Conservation (phyloP, 1,284 basidiomycete species). For the Cutaneotrichosporon mucoides region DNA sequence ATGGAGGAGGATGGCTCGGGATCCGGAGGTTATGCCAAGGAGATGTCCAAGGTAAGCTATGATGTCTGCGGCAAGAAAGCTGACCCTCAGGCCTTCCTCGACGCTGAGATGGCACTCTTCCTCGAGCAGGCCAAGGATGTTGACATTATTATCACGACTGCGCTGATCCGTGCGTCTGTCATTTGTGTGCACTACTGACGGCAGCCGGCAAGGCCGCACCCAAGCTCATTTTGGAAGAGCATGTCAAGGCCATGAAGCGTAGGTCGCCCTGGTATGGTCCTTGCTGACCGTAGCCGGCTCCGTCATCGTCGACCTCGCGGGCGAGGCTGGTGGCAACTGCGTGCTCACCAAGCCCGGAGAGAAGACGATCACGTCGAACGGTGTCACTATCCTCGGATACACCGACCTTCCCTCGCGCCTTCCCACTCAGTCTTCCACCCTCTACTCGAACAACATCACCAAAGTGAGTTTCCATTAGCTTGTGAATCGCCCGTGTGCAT, state of each 20-base stretch:
- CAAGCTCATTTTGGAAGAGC: constrained; percentile 70
- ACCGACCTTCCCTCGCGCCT: constrained; percentile 71
- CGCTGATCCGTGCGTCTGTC: constrained; percentile 50
- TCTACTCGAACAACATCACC: constrained; percentile 84
- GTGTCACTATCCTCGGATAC: constrained; percentile 71
- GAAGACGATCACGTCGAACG: constrained; percentile 58
- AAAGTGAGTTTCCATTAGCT: constrained; percentile 49
- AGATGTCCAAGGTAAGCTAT: constrained; percentile 69
- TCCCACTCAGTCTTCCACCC: constrained; percentile 76
- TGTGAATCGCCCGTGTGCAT: background rate
- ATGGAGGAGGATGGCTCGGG: constrained; percentile 74
- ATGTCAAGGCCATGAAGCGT: constrained; percentile 80
- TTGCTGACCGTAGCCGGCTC: constrained; percentile 55
- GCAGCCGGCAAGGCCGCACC: constrained; percentile 79
- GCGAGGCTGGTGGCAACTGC: constrained; percentile 79
- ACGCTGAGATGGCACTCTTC: constrained; percentile 81
- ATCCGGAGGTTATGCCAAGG: constrained; percentile 76
- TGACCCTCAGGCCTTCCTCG: constrained; percentile 57
- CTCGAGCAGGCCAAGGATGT: constrained; percentile 78
- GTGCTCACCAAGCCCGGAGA: constrained; percentile 72
- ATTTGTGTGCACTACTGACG: constrained; percentile 23
- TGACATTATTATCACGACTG: constrained; percentile 76
- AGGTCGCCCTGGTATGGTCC: background rate
- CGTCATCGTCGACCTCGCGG: constrained; percentile 76
- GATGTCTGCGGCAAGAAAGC: background rate